Evolutionary conservation across 192 early-diverging fungal genomes (phyloP).

Genomic region (Piromyces sp.): DNA sequence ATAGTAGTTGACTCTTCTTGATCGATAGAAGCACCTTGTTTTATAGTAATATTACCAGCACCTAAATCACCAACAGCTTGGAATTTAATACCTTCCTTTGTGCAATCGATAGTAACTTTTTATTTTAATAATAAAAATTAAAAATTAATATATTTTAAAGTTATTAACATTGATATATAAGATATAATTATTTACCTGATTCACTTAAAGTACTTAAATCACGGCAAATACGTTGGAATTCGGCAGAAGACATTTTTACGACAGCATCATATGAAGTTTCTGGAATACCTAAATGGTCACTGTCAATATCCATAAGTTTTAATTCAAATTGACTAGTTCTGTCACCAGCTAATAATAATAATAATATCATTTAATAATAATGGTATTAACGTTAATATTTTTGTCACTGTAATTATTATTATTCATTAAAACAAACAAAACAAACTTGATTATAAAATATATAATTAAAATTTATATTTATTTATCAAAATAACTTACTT

Average conservation of each 20-base stretch:
- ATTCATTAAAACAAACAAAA: too few relatives aligned
- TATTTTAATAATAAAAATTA: too few relatives aligned
- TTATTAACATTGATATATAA: background rate
- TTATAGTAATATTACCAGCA: slow-evolving; percentile 63
- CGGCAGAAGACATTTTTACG: slow-evolving; percentile 68
- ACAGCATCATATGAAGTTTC: slow-evolving; percentile 84
- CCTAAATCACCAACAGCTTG: slow-evolving; percentile 72
- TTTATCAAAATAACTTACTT: too few relatives aligned
- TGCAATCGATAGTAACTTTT: slow-evolving; percentile 55
- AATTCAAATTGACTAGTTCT: slow-evolving; percentile 79
- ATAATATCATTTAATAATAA: background rate
- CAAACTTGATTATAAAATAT: too few relatives aligned
- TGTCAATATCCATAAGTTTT: slow-evolving; percentile 97
- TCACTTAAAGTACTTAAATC: slow-evolving; percentile 74
- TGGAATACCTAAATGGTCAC: slow-evolving; percentile 86
- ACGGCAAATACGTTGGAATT: slow-evolving; percentile 82
- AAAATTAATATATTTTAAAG: background rate
- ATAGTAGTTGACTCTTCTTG: slow-evolving; percentile 48
- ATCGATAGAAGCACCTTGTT: slow-evolving; percentile 52
- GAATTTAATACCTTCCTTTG: slow-evolving; percentile 91
- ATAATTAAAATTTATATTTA: too few relatives aligned
- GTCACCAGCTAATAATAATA: slow-evolving; percentile 25
- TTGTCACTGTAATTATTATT: too few relatives aligned
- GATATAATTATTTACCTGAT: slow-evolving; percentile 31
- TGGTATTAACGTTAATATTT: background rate